Evolutionary conservation across 2,329 filamentous ascomycete species (phyloP).

Genomic region (Rhynchosporium graminicola): DNA sequence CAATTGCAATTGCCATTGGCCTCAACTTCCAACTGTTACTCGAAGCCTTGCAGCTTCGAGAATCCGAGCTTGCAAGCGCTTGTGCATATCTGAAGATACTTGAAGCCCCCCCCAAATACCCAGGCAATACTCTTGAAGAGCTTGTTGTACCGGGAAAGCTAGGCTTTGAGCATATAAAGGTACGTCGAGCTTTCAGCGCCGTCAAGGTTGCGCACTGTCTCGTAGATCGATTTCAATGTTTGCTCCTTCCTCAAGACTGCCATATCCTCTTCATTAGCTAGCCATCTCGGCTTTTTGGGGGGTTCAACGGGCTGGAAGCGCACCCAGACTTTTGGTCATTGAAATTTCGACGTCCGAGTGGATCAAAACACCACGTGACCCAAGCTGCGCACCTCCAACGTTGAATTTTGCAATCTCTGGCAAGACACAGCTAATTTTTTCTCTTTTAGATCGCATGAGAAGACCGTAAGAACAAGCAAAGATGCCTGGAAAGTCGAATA

Average conservation of each 20-base stretch:
- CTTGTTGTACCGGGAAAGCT: background rate
- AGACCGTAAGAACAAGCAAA: background rate
- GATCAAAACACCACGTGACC: conserved; percentile 14
- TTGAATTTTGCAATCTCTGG: background rate
- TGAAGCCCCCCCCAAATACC: background rate
- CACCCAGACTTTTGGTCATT: background rate
- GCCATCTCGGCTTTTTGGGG: background rate
- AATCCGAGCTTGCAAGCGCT: background rate
- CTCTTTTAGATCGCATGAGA: background rate
- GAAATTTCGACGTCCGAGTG: background rate
- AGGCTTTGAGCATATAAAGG: background rate
- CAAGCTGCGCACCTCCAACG: background rate
- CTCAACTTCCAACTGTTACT: background rate
- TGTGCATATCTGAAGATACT: background rate
- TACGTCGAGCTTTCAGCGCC: background rate
- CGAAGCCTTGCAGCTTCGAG: background rate
- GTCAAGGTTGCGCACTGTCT: background rate
- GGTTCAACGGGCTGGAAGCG: background rate
- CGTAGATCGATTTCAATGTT: background rate
- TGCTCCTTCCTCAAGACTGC: background rate
- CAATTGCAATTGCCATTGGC: background rate
- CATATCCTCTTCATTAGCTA: too few relatives aligned
- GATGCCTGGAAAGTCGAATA: conserved; percentile 4
- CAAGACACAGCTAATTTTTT: conserved; percentile 1
- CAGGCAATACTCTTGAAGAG: background rate